phyloP scores from a whole-genome alignment of 306 rosid species.

The Crataegus laevigata region DNA sequence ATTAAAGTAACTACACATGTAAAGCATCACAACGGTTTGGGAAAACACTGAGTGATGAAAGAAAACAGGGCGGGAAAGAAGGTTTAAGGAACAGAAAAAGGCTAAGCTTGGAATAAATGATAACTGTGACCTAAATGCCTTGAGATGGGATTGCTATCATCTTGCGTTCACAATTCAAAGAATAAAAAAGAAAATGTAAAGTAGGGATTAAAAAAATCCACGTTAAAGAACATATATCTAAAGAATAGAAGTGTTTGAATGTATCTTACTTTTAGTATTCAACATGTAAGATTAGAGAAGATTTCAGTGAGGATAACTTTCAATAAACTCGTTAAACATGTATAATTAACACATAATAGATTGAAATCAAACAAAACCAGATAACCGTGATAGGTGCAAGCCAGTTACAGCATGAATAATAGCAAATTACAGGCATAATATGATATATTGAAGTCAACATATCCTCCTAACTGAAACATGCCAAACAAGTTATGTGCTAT shows the following conservation, averaged over 20 bases:
- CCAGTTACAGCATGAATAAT: not conserved
- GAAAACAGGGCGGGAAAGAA: not conserved
- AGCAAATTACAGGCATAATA: not conserved
- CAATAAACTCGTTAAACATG: not conserved
- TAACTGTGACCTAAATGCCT: not conserved
- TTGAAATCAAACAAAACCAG: conserved; percentile 5
- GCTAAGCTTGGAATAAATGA: not conserved
- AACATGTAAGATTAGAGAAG: not conserved
- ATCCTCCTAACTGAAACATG: not conserved
- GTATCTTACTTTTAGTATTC: not conserved
- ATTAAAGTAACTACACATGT: not conserved
- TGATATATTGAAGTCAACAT: not conserved
- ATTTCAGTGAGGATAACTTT: not conserved
- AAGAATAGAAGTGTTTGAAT: not conserved
- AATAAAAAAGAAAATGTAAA: not conserved
- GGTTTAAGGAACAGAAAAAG: not conserved
- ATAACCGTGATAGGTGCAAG: not conserved
- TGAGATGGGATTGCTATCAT: not conserved
- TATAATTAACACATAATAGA: not conserved
- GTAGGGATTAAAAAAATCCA: not conserved
- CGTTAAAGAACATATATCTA: not conserved
- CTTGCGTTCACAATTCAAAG: not conserved
- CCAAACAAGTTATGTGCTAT: not conserved
- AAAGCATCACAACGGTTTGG: not conserved
- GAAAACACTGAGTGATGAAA: not conserved